A percentile compares a stretch with the other conserved stretches of the same genome.
These are phyloP conservation scores for Ophiostoma populinum DNA, from an alignment of 2,329 filamentous ascomycete species.

Conservation along the genomic window DNA sequence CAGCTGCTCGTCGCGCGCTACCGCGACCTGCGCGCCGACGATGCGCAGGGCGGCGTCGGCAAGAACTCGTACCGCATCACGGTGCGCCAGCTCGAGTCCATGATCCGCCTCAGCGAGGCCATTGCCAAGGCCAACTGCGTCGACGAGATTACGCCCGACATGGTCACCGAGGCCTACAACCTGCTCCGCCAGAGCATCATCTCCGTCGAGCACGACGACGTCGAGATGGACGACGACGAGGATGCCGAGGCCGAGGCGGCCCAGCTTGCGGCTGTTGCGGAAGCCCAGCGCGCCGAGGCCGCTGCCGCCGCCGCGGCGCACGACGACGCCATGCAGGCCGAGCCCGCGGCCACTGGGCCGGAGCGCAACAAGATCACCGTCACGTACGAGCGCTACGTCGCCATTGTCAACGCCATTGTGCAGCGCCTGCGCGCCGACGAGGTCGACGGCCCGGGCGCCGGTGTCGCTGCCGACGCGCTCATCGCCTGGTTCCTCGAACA, in stretches of 20 bases:
- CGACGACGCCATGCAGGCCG: conserved; percentile 16
- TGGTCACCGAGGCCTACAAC: conserved; percentile 85
- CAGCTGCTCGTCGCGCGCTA: conserved; percentile 77
- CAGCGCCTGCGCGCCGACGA: conserved; percentile 74
- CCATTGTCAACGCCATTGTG: conserved; percentile 75
- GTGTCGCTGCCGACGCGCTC: conserved; percentile 68
- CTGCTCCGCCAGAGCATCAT: conserved; percentile 90
- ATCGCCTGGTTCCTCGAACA: conserved; percentile 85
- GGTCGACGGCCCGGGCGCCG: conserved; percentile 50
- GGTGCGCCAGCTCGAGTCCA: conserved; percentile 82
- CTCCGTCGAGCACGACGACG: conserved; percentile 91
- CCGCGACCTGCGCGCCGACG: conserved; percentile 85
- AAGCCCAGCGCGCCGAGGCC: conserved; percentile 28
- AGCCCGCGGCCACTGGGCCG: neutral
- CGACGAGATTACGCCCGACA: conserved; percentile 66
- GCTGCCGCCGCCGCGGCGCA: conserved; percentile 27
- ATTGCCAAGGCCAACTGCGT: conserved; percentile 97
- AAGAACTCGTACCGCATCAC: conserved; percentile 96
- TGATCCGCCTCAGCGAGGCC: conserved; percentile 93
- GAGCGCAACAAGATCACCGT: conserved; percentile 57
- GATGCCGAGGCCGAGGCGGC: conserved; percentile 31
- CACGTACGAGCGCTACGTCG: conserved; percentile 87
- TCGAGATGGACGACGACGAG: conserved; percentile 76
- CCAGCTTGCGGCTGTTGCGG: conserved; percentile 2
- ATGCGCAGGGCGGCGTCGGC: conserved; percentile 84